Base-by-base conservation (phyloP, 2,329 filamentous ascomycete genomes). In the Colletotrichum australisinense region DNA sequence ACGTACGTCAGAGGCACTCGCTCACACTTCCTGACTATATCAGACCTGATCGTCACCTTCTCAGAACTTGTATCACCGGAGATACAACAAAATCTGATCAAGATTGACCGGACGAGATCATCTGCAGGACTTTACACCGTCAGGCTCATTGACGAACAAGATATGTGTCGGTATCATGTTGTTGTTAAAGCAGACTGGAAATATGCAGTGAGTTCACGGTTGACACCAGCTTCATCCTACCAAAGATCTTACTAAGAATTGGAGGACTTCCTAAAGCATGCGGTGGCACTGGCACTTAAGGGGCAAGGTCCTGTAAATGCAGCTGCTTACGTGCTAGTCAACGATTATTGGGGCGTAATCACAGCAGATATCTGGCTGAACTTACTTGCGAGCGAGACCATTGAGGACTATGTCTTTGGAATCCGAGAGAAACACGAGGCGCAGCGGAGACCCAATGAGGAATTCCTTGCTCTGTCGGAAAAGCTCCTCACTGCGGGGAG, bases 141-240 rank as follows among this genome's bases (percentile, higher is more conserved):
- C n/a, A 62, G 57, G n/a, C 65, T 68, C 14, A 63, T 68, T 35
- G 57, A 63, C 8, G 65, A 68, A 22, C 55, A 30, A n/a, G 65
- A 62, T 7, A 68, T 49, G 30, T 68, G 57, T 12, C 65, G 65
- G 11, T 68, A 68, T 26, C 42, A 63, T n/a, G 28, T 68, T n/a
- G 65, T 63, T 22, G 53, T 68, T 7, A 68, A 32, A 26, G 9
- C 28, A 9, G 56, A 28, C 12, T 68, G 65, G 5, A 68, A 68
- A 53, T 68, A 68, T 22, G 65, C 62, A 22, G 57, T 68, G 26
- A 55, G 57, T 53, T 8, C 12, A 35, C 8, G 7, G 5, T 3
- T 24, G 4, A 5, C 26, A 9, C 19, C 24, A 49, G 8, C 19
- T 22, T 22, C 42, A 9, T 49, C 19, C 19, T 9, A 22, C 42